Base-by-base conservation (phyloP, 495 filamentous ascomycete genomes). In the Neurospora sp. region DNA sequence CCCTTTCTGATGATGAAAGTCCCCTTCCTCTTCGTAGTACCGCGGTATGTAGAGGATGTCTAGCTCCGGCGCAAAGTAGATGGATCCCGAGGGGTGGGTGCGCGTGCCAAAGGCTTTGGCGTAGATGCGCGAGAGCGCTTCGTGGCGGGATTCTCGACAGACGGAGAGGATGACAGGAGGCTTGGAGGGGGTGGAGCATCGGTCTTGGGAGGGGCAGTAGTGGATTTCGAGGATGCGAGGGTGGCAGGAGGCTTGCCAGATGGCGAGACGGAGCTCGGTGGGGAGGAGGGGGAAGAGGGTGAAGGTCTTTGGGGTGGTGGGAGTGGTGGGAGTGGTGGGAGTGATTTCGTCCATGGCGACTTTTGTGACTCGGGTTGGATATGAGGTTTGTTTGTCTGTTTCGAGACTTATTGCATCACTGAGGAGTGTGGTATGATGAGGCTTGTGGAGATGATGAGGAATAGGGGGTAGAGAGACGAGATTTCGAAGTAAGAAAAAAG, bases 11-110 rank as follows among this genome's bases (percentile, higher is more conserved):
- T 11, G n/a, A 31, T 62, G 54, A 8, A 62, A 62, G 8, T 62
- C 54, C 54, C 13, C 54, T 62, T 62, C 54, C 54, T 62, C 54
- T 62, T 75, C 77, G 10, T 80, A 75, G 69, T 79, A 80, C 17
- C 86, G 79, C 15, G 86, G 85, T 36, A 87, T 69, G 78, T 88
- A 88, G 28, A 88, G 79, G 21, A 81, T 84, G 78, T 88, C 86
- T 69, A 79, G 38, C 13, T 78, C 75, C 3, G 83, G 85, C 71
- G 80, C 79, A 78, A 86, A 86, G 77, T 85, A 86, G 73, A 86
- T 24, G 38, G 24, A 80, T 40, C 73, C 71, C 5, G 77, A 74
- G 9, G 76, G 77, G 59, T 78, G 75, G 59, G 77, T 76, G n/a
- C 69, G 70, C 36, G 85, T 86, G 19, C 76, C 79, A 72, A 87